Percentiles rank a stretch among this genome's conserved stretches.
Conservation (phyloP, 225 moss, liverwort and hornwort species). For the Neckera pumila region DNA sequence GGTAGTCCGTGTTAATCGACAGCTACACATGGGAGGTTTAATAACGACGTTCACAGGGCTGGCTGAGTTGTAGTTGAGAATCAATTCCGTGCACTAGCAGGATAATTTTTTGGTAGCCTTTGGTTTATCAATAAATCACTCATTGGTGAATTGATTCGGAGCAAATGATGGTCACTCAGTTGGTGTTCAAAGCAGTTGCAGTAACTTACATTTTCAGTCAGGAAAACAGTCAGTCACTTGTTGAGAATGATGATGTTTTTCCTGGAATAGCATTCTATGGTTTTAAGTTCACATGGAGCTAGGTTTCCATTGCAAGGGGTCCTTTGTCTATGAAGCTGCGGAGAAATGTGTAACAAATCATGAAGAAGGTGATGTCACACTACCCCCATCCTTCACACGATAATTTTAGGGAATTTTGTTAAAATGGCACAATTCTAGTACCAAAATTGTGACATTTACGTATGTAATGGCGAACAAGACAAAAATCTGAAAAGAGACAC, state of each 20-base stretch:
- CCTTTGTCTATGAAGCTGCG: no score
- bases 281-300: not conserved
- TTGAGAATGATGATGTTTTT: not conserved
- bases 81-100: not conserved
- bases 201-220: not conserved
- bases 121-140: slow-evolving; percentile 11
- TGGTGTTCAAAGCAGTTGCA: not conserved
- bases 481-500: no score
- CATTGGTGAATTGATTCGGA: not conserved
- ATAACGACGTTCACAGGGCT: not conserved
- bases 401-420: no score
- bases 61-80: not conserved
- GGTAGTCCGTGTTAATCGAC: not conserved
- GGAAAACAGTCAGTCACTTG: no score
- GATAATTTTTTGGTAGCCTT: not conserved
- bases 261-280: not conserved
- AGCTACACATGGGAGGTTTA: not conserved
- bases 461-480: no score
- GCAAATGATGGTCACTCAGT: not conserved
- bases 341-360: no score
- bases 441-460: no score
- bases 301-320: no score
- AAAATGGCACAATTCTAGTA: no score
- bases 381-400: no score
- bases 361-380: no score